phyloP scores from a whole-genome alignment of 2,329 filamentous ascomycete genomes.

The Chaetomiaceae sp. region DNA sequence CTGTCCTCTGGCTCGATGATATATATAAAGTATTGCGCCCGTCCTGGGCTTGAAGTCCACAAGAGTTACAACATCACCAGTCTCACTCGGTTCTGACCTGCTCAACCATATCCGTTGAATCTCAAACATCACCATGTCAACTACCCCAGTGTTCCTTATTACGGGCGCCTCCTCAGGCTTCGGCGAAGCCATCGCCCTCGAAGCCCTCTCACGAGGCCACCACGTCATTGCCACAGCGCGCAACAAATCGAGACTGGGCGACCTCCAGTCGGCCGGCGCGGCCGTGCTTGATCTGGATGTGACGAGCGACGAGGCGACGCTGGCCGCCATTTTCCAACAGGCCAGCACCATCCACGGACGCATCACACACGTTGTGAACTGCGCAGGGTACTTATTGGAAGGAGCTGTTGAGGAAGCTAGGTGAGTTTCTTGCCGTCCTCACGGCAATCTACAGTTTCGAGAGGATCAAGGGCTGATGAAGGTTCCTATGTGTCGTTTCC shows the following conservation, averaged over 20 bases:
- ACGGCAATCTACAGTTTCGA: background rate
- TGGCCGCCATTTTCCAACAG: conserved; percentile 12
- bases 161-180: conserved; percentile 41
- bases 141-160: conserved; percentile 33
- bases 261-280: conserved; percentile 26
- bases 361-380: conserved; percentile 27
- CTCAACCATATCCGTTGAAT: background rate
- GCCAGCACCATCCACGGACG: conserved; percentile 22
- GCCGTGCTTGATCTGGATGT: conserved; percentile 29
- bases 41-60: too few species aligned
- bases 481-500: too few species aligned
- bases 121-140: background rate
- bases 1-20: too few species aligned
- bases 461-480: background rate
- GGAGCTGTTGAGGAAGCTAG: conserved; percentile 31
- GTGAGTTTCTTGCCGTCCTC: conserved; percentile 8
- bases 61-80: background rate
- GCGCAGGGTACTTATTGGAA: conserved; percentile 30
- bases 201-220: conserved; percentile 37
- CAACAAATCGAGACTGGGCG: conserved; percentile 24
- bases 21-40: background rate
- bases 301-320: conserved; percentile 22
- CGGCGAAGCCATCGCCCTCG: conserved; percentile 34
- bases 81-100: background rate
- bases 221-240: conserved; percentile 41